These are phyloP conservation scores for Trypanosoma melophagium DNA, from an alignment of 208 protist species.

Conservation along the genomic window DNA sequence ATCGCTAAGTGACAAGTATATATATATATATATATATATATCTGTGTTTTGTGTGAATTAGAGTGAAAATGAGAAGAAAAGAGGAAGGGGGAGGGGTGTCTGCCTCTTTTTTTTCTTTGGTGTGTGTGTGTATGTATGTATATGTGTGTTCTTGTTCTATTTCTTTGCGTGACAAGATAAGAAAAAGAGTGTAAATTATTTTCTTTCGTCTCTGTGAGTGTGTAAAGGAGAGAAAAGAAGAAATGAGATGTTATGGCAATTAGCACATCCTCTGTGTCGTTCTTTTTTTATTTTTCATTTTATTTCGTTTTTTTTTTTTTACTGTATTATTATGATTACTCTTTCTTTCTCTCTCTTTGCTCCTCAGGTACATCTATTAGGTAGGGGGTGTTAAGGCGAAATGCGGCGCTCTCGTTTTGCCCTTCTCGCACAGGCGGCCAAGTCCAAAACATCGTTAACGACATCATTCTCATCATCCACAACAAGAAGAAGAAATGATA, in stretches of 20 bases:
- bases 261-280: no score
- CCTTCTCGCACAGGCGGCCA: background rate
- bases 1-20: background rate
- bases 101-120: conserved; percentile 9
- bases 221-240: no score
- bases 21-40: background rate
- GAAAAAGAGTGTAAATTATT: background rate
- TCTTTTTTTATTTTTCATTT: background rate
- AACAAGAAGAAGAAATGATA: background rate
- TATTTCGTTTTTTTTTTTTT: conserved; percentile 9
- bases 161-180: background rate
- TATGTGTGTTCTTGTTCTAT: background rate
- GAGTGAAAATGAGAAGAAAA: background rate
- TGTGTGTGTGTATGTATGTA: background rate
- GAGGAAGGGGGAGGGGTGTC: background rate
- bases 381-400: background rate
- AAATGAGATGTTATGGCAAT: no score
- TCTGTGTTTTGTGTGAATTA: background rate
- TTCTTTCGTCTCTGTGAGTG: background rate
- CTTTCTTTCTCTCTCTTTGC: no score
- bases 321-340: background rate
- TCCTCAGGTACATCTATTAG: background rate
- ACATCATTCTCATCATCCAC: conserved; percentile 3
- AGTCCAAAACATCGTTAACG: background rate
- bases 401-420: conserved; percentile 14